Percentiles rank a stretch among this genome's conserved stretches.
Evolutionary conservation across 1,284 basidiomycete species (phyloP).

Genomic region (Microbotryum scabiosae): DNA sequence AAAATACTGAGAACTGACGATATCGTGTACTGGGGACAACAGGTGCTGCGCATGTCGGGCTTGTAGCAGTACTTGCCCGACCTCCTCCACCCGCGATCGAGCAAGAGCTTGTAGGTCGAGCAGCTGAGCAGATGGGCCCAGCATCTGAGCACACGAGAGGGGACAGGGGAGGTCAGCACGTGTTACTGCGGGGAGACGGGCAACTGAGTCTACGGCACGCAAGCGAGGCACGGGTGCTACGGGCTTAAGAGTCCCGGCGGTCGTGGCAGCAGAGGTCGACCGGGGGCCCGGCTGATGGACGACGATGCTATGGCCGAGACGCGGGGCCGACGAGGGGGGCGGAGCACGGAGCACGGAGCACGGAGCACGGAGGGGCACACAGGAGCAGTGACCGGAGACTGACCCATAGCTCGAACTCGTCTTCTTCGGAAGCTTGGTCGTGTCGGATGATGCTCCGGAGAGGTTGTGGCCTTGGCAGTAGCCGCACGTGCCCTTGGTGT

Average conservation of each 20-base stretch:
- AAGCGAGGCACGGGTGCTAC: too few relatives aligned
- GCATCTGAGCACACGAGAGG: slow-evolving; percentile 1
- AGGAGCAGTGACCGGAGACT: neutral
- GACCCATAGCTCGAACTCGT: slow-evolving; percentile 24
- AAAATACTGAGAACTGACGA: slow-evolving; percentile 46
- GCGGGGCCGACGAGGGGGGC: neutral
- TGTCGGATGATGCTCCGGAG: neutral
- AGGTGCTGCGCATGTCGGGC: slow-evolving; percentile 68
- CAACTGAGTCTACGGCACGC: neutral
- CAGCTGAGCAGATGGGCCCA: slow-evolving; percentile 26
- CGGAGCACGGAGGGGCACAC: neutral
- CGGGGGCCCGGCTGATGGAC: neutral
- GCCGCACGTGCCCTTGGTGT: slow-evolving; percentile 16
- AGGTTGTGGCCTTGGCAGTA: slow-evolving; percentile 23
- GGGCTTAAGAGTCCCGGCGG: too few relatives aligned
- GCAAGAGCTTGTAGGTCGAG: slow-evolving; percentile 50
- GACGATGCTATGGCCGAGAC: neutral
- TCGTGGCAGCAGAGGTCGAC: too few relatives aligned
- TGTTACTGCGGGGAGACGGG: neutral
- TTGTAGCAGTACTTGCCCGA: slow-evolving; percentile 49
- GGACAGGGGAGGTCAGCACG: neutral
- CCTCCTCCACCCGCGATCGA: slow-evolving; percentile 69
- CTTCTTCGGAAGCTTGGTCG: slow-evolving; percentile 3
- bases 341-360: neutral
- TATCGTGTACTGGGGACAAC: slow-evolving; percentile 90